Evolutionary conservation across 2,329 filamentous ascomycete genomes (phyloP).

Genomic region (Elsinoe ampelina): DNA sequence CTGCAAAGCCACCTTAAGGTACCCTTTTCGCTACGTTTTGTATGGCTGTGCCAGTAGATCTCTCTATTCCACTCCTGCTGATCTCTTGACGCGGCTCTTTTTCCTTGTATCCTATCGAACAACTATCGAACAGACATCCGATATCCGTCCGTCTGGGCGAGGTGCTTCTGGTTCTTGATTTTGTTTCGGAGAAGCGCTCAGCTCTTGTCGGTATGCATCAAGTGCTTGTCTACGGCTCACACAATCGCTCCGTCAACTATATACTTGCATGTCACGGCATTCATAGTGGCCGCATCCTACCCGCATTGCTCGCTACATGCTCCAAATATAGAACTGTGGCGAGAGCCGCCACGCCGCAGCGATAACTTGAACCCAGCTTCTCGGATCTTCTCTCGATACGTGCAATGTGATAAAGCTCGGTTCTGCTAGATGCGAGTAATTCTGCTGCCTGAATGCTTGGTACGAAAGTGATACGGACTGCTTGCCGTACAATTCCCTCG

Average conservation of each 20-base stretch:
- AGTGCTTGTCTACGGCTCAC: background rate
- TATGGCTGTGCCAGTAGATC: background rate
- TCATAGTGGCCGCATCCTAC: too few relatives aligned
- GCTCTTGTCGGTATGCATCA: background rate
- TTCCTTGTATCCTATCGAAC: background rate
- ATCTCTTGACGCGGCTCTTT: background rate
- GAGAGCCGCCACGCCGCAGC: background rate
- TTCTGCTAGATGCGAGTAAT: too few relatives aligned
- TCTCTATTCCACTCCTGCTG: conserved; percentile 1
- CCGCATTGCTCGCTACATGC: background rate
- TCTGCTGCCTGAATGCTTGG: background rate
- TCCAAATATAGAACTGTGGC: conserved; percentile 9
- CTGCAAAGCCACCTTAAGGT: conserved; percentile 6
- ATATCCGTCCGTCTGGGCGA: background rate
- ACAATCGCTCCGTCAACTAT: background rate
- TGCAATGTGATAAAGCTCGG: too few relatives aligned
- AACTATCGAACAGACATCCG: background rate
- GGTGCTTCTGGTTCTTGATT: conserved; percentile 5
- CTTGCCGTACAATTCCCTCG: background rate
- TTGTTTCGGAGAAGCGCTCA: background rate
- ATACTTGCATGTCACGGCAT: too few relatives aligned
- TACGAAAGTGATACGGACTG: background rate
- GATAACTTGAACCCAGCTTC: background rate
- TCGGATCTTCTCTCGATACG: too few relatives aligned
- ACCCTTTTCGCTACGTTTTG: background rate